Evolutionary conservation across 768 basidiomycete species (phyloP).

Genomic region (Albatrellus ellisii): DNA sequence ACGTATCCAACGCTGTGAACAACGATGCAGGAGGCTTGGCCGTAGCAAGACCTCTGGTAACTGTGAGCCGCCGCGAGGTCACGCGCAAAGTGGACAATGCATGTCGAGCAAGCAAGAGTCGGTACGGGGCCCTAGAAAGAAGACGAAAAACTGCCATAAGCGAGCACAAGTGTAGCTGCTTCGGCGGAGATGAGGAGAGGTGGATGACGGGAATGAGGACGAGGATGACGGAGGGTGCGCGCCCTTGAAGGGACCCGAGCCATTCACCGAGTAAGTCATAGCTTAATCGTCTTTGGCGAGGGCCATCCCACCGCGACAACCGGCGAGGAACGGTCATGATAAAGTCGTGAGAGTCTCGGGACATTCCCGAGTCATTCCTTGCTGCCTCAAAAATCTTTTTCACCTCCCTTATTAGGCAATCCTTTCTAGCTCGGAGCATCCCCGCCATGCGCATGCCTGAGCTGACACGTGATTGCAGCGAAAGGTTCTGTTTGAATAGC

Average conservation of each 20-base stretch:
- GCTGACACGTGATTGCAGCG: no score
- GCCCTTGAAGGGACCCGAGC: conserved; percentile 20
- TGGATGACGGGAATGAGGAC: background rate
- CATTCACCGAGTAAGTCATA: conserved; percentile 42
- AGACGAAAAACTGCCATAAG: conserved; percentile 10
- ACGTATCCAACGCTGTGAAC: conserved; percentile 82
- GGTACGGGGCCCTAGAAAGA: conserved; percentile 11
- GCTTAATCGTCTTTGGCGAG: no score
- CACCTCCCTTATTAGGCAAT: background rate
- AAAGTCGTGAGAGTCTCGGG: no score
- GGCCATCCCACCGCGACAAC: no score
- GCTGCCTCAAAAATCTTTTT: conserved; percentile 7
- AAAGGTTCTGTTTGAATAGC: no score
- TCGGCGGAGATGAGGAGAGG: background rate
- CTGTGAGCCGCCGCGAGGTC: conserved; percentile 11
- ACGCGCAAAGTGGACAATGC: conserved; percentile 13
- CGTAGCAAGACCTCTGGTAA: conserved; percentile 39
- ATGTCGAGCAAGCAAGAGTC: conserved; percentile 14
- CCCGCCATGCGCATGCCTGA: no score
- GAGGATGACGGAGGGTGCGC: conserved; percentile 5
- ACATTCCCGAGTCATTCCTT: conserved; percentile 10
- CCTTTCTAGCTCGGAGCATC: conserved; percentile 11
- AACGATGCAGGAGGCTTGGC: conserved; percentile 47
- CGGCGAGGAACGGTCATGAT: no score
- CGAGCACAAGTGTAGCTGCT: no score